Evolutionary conservation across 2,329 filamentous ascomycete genomes (phyloP).

Genomic region (Trichoderma cornu-damae): DNA sequence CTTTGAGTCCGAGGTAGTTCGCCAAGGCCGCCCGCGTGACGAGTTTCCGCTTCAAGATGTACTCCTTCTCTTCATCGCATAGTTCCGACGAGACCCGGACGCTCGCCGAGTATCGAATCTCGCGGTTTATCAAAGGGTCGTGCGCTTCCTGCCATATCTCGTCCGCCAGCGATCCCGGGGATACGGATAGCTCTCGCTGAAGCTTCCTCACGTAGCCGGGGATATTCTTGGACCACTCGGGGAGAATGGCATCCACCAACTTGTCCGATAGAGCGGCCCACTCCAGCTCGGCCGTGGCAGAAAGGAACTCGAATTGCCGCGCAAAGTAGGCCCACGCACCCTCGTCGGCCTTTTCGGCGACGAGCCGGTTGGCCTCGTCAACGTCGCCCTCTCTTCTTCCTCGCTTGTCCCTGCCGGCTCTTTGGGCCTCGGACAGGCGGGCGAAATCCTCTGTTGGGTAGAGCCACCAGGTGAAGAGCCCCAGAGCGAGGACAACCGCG

Average conservation of each 20-base stretch:
- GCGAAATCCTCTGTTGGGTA: conserved; percentile 42
- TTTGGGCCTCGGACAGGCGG: conserved; percentile 27
- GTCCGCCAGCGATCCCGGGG: conserved; percentile 80
- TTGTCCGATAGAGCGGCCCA: conserved; percentile 52
- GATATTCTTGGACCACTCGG: conserved; percentile 73
- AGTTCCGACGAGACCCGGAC: conserved; percentile 79
- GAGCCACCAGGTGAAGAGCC: conserved; percentile 40
- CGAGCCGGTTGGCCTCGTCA: conserved; percentile 3
- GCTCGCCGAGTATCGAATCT: conserved; percentile 73
- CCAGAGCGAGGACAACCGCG: conserved; percentile 32
- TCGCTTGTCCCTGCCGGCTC: conserved; percentile 9
- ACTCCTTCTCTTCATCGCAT: conserved; percentile 77
- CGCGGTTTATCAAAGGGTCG: conserved; percentile 76
- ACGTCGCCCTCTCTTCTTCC: conserved; percentile 22
- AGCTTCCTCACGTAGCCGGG: conserved; percentile 76
- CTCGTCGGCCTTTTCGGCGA: conserved; percentile 25
- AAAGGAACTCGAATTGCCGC: conserved; percentile 48
- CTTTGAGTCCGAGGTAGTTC: conserved; percentile 71
- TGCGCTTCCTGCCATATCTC: conserved; percentile 92
- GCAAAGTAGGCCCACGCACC: conserved; percentile 47
- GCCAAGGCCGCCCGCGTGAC: conserved; percentile 70
- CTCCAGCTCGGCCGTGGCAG: conserved; percentile 49
- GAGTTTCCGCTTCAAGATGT: conserved; percentile 61
- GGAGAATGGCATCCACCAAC: conserved; percentile 67
- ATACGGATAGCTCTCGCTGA: conserved; percentile 80